These are phyloP conservation scores for Lophium mytilinum DNA, from an alignment of 495 filamentous ascomycete species.

Conservation along the genomic window DNA sequence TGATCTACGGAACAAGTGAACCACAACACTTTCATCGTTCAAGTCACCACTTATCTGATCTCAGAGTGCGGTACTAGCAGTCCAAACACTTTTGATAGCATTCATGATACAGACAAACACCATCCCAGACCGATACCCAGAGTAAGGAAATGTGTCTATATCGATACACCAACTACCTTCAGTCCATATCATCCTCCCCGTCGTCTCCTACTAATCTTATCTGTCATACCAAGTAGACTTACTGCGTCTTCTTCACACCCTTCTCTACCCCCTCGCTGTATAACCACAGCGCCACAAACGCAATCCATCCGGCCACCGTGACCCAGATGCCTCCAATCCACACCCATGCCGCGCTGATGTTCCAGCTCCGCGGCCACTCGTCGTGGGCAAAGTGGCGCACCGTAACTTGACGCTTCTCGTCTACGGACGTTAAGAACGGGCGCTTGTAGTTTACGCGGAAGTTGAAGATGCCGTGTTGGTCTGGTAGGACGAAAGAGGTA, in stretches of 20 bases:
- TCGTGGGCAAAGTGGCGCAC: slow-evolving; percentile 94
- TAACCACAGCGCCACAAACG: slow-evolving; percentile 81
- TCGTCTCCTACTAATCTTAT: too few relatives aligned
- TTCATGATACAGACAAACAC: too few relatives aligned
- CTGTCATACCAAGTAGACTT: not conserved
- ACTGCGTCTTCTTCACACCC: slow-evolving; percentile 65
- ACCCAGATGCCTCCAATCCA: slow-evolving; percentile 87
- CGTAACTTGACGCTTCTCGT: slow-evolving; percentile 91
- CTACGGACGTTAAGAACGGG: slow-evolving; percentile 78
- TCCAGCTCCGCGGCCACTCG: slow-evolving; percentile 86
- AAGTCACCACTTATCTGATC: too few relatives aligned
- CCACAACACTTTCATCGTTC: too few relatives aligned
- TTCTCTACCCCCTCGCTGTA: slow-evolving; percentile 62
- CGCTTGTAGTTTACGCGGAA: slow-evolving; percentile 95
- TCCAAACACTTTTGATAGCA: too few relatives aligned
- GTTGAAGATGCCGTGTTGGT: slow-evolving; percentile 97
- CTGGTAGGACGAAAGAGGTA: slow-evolving; percentile 70
- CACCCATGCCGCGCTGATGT: slow-evolving; percentile 84
- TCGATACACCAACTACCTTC: too few relatives aligned
- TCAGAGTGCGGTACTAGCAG: too few relatives aligned
- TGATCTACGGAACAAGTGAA: too few relatives aligned
- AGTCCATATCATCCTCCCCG: too few relatives aligned
- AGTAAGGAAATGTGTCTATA: too few relatives aligned
- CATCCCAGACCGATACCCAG: too few relatives aligned
- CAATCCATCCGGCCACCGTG: slow-evolving; percentile 76